A percentile compares a stretch with the other conserved stretches of the same genome.
Conservation (phyloP, 495 filamentous ascomycete genomes). For the Penicillium coprophilum region DNA sequence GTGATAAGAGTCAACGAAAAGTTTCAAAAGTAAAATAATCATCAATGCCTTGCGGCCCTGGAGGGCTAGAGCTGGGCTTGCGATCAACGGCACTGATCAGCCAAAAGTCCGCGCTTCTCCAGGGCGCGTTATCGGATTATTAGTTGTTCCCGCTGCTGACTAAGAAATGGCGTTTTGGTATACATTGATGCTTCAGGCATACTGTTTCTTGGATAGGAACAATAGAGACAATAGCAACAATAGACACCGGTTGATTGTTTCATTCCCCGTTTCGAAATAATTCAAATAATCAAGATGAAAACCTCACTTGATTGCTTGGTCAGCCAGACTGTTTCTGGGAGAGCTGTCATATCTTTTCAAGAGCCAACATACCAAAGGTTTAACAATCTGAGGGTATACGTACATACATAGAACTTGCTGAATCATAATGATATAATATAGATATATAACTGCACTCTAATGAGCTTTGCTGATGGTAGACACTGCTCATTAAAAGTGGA, state of each 20-base stretch:
- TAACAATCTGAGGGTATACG: not conserved
- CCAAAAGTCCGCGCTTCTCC: conserved; percentile 35
- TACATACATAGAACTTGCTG: not conserved
- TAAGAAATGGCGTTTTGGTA: not conserved
- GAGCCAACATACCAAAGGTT: not conserved
- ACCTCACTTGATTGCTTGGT: not conserved
- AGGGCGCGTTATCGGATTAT: conserved; percentile 24
- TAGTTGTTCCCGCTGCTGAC: conserved; percentile 15
- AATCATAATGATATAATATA: not conserved
- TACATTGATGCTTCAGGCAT: not conserved
- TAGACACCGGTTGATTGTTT: not conserved
- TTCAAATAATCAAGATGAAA: not conserved
- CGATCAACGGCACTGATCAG: conserved; percentile 32
- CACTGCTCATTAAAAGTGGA: not conserved
- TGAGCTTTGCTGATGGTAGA: too few species aligned
- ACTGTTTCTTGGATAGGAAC: not conserved
- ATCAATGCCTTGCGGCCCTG: conserved; percentile 28
- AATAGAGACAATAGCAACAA: not conserved
- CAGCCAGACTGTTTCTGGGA: not conserved
- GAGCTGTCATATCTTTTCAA: not conserved
- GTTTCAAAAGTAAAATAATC: conserved; percentile 11
- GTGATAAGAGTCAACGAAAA: conserved; percentile 6
- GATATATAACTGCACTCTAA: too few species aligned
- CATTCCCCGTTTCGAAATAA: not conserved
- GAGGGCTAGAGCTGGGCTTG: conserved; percentile 26